Evolutionary conservation across 1,284 basidiomycete species (phyloP), one percentile per base, ranked within the genome.

Genomic region (Trametes versicolor): DNA sequence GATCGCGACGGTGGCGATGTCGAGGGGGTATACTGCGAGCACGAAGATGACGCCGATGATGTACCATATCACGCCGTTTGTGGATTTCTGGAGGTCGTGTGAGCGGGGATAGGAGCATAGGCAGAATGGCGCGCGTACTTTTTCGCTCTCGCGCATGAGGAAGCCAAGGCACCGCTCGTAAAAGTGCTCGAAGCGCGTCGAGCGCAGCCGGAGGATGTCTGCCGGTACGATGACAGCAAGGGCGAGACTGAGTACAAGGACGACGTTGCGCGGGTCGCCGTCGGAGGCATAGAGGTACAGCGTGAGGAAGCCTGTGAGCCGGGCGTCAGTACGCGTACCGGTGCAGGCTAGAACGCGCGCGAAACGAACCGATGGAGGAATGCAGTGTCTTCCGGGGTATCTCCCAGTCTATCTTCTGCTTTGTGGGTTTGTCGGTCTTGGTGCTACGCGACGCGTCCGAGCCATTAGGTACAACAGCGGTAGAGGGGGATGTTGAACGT

Each of bases 51-150:
- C 95, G 21, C 97, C 97, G 34, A 97, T 79, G 58, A 99, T 90
- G 77, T 99, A 99, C 94, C 95, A 99, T 51, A 98, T 90, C 34
- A 97, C 95, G 4, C 97, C 97, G 73, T 96, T 96, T 17, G 90
- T 85, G 50, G 85, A 81, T 74, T 86, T 83, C 89, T 92, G 70
- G 49, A n/a, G 19, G 48, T 39, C 9, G 45, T 27, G 45, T 21
- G n/a, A 49, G 34, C 56, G 39, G 58, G 47, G 12, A 10, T 19
- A 47, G 13, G 19, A 47, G 54, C 5, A 36, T n/a, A 15, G 37
- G 15, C 19, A 50, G 39, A 34, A 1, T 6, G 53, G 29, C 37
- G 74, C 37, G 74, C 83, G 52, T 60, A 91, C 90, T 82, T 92
- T 93, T 82, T 98, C 97, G 70, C 89, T 90, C 70, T 97, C 95